Conservation (phyloP, 768 basidiomycete genomes). For the Chalciporus sphaerocephalus region DNA sequence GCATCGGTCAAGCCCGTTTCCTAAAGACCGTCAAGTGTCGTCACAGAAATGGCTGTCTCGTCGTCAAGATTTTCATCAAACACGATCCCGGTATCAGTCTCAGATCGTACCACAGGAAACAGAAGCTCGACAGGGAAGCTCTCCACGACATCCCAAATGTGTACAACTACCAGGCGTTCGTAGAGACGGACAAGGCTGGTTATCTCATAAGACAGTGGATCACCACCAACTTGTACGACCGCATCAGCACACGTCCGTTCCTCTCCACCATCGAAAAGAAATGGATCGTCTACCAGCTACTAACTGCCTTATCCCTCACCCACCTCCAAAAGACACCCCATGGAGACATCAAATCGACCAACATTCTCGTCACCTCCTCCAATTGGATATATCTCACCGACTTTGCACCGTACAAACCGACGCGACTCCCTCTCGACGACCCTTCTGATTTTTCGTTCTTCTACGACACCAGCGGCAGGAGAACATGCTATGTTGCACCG, state of each 20-base stretch:
- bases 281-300: conserved; percentile 94
- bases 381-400: conserved; percentile 95
- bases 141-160: conserved; percentile 83
- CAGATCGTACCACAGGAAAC: conserved; percentile 62
- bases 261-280: conserved; percentile 89
- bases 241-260: conserved; percentile 97
- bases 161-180: conserved; percentile 82
- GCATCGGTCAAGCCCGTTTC: conserved; percentile 30
- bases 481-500: conserved; percentile 95
- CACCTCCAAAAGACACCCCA: conserved; percentile 87
- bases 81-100: conserved; percentile 83
- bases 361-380: conserved; percentile 93
- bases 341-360: conserved; percentile 97
- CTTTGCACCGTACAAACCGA: conserved; percentile 93
- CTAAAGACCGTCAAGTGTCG: conserved; percentile 86
- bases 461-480: conserved; percentile 90
- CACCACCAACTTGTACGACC: conserved; percentile 90
- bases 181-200: conserved; percentile 94
- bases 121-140: conserved; percentile 84
- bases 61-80: conserved; percentile 95
- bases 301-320: conserved; percentile 79
- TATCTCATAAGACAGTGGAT: conserved; percentile 95
- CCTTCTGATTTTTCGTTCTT: conserved; percentile 97
- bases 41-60: conserved; percentile 76
- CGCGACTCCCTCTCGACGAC: conserved; percentile 91